Base-by-base conservation (phyloP, 2,329 filamentous ascomycete genomes). In the Ophiostoma piceae region DNA sequence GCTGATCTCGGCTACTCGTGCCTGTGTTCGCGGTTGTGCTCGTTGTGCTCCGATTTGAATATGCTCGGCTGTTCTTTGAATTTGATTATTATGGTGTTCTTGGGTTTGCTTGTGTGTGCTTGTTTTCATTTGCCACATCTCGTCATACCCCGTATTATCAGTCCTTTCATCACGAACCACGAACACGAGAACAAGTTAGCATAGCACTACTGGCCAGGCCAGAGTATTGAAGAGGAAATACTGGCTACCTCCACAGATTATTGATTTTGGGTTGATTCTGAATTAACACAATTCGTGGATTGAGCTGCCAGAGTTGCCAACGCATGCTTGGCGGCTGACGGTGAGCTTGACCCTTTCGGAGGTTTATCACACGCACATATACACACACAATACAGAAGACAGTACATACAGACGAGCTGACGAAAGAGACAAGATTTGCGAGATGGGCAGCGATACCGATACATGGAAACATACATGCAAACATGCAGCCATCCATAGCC, bases 151-250 rank as follows among this genome's bases (percentile, higher is more conserved):
- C 51, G 8, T 57, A 57, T 57, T 26, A 47, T 26, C 51, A 57
- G 51, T 57, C 51, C 51, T 57, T 57, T 57, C n/a, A 57, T 57
- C 51, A 57, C 51, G n/a, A 57, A 57, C 51, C 51, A 57, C 22
- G 9, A 57, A 57, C 9, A 57, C 22, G 9, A 57, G 51, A 26
- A 57, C 51, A 26, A 57, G 51, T 22, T 57, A 26, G 19, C 19
- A 26, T 29, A 57, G 22, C 22, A 26, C 51, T 26, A 26, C 9
- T 57, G 16, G 9, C 26, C 43, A 43, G 1, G 8, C 7, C 37
- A 12, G 9, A 41, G 2, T 14, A 12, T 14, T 14, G 39, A n/a
- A 47, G 43, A 47, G 43, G 43, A 47, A 47, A 47, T 47, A 47
- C 43, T 47, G 43, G 43, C 19, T 1, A 19, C 43, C 16, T 47